Evolutionary conservation across 371 early-diverging fungal species (phyloP).

Genomic region (Saksenaea vasiformis): DNA sequence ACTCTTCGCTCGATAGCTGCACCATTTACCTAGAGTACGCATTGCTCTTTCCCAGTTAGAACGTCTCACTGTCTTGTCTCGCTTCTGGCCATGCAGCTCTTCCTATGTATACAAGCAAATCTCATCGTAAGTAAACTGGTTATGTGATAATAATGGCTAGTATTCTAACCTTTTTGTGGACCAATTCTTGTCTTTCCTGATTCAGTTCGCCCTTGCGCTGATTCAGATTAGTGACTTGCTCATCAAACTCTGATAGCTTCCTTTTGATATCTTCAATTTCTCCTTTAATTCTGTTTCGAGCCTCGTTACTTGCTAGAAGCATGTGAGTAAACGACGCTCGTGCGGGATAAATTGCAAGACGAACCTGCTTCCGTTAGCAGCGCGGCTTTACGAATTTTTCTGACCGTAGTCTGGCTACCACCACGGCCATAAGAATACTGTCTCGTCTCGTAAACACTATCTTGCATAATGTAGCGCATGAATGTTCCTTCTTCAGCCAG

Average conservation of each 20-base stretch:
- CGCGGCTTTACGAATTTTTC: constrained; percentile 30
- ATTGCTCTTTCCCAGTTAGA: constrained; percentile 14
- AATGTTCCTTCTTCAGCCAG: constrained; percentile 36
- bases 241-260: neutral
- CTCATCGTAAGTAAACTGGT: neutral
- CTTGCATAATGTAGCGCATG: constrained; percentile 49
- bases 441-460: constrained; percentile 52
- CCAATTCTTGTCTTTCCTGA: constrained; percentile 23
- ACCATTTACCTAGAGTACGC: neutral
- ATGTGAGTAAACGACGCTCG: neutral
- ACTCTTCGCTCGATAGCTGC: neutral
- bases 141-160: neutral
- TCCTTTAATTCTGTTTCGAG: neutral
- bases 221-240: constrained; percentile 15
- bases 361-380: constrained; percentile 55
- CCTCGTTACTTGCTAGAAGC: neutral
- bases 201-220: constrained; percentile 23
- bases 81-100: constrained; percentile 26
- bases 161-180: constrained; percentile 31
- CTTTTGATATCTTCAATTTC: constrained; percentile 11
- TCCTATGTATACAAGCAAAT: constrained; percentile 10
- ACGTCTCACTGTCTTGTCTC: constrained; percentile 14
- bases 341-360: neutral
- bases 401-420: constrained; percentile 41
- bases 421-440: constrained; percentile 50